Evolutionary conservation across 148 eudicot genomes (phyloP), one percentile per base, ranked within the genome.

Genomic region (Chenopodium berlandieri): DNA sequence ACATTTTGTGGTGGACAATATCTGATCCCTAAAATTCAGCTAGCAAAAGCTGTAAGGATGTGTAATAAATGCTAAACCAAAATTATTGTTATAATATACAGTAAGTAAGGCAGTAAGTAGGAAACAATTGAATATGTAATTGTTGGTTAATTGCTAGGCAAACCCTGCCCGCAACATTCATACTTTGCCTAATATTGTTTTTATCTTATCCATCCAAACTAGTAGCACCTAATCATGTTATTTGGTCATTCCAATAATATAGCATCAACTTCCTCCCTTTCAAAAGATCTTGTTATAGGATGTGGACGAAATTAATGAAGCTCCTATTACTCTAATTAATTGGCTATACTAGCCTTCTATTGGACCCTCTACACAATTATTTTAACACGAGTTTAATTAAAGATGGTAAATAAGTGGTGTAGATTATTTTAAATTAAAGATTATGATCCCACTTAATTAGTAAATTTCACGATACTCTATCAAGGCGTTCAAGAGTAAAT

Each of bases 91-190:
- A 56, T 5, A 56, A 4, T 16, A 19, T 56, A 13, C 62, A 56
- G 62, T 14, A 56, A 56, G 20, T 12, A 56, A 56, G 54, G 13
- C 54, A 50, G 62, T 17, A 56, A 56, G 62, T 56, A 56, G 3
- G 19, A 19, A 56, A 17, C 62, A 56, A 56, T 14, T 56, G 62
- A 56, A 56, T 56, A 58, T 82, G 84, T 54, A 52, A 63, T 65
- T 82, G 84, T 60, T 82, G 71, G 80, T 40, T 48, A 76, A 25
- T 69, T 82, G 75, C 80, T 75, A 68, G 54, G 66, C 76, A 76
- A 76, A 71, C 62, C 31, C 69, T 76, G 62, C 80, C 84, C 84
- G 75, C 79, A 69, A 56, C 84, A 44, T 77, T 60, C 60, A 77
- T 30, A 23, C 62, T 76, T 71, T 82, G 40, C 65, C 75, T 75